Percentiles rank a stretch among this genome's conserved stretches.
phyloP scores from a whole-genome alignment of 2,329 filamentous ascomycete species.

The Neofusicoccum kwambonambiense region DNA sequence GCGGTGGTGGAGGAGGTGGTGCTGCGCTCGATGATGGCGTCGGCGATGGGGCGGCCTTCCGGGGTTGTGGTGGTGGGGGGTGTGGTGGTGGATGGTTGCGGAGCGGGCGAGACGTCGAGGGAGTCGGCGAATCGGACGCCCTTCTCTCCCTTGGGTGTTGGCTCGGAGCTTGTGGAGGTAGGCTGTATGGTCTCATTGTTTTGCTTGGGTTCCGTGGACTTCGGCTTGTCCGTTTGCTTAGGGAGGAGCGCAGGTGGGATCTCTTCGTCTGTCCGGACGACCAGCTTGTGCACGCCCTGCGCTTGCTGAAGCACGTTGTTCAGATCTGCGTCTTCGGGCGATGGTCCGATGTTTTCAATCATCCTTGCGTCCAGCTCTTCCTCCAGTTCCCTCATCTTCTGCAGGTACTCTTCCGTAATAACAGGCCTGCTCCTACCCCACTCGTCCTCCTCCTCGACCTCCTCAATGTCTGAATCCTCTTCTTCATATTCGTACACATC shows the following conservation, averaged over 20 bases:
- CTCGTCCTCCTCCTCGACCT: slow-evolving; percentile 69
- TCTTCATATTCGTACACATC: slow-evolving; percentile 37
- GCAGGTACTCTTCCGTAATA: slow-evolving; percentile 71
- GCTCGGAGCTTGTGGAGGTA: slow-evolving; percentile 37
- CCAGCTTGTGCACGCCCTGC: slow-evolving; percentile 10
- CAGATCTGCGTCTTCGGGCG: slow-evolving; percentile 39
- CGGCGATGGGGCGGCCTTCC: slow-evolving; percentile 29
- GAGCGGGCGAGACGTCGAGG: slow-evolving; percentile 65
- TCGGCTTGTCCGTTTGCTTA: not conserved
- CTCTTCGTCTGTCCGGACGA: slow-evolving; percentile 6
- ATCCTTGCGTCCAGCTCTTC: slow-evolving; percentile 64
- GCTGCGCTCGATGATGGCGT: slow-evolving; percentile 35
- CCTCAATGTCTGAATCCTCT: slow-evolving; percentile 48
- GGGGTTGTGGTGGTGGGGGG: not conserved
- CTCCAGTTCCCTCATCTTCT: slow-evolving; percentile 83
- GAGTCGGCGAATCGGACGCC: slow-evolving; percentile 76
- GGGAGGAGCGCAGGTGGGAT: slow-evolving; percentile 14
- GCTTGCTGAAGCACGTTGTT: slow-evolving; percentile 23
- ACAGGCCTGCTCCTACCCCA: slow-evolving; percentile 70
- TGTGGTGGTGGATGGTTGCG: slow-evolving; percentile 23
- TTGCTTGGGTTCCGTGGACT: slow-evolving; percentile 16
- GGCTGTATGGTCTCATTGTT: slow-evolving; percentile 24
- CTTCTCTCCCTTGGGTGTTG: slow-evolving; percentile 48
- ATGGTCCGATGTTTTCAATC: slow-evolving; percentile 59
- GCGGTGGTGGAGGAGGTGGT: slow-evolving; percentile 6